These are phyloP conservation scores for Microstegium vimineum DNA, from an alignment of 176 grass and related monocot species.

Conservation along the genomic window DNA sequence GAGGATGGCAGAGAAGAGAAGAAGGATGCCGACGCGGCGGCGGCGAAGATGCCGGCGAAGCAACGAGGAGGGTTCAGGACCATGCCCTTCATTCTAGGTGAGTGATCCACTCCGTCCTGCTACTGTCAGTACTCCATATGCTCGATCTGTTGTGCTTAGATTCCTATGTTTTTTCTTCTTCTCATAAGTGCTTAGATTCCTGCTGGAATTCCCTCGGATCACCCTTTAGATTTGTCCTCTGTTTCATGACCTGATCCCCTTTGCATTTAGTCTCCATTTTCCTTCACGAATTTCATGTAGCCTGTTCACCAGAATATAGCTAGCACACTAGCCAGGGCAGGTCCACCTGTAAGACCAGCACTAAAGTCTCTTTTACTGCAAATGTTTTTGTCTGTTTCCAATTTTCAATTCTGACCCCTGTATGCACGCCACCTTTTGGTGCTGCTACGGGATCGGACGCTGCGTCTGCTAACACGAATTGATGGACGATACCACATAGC, in stretches of 20 bases:
- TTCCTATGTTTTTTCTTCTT: background rate
- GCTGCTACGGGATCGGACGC: background rate
- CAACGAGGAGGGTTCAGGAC: conserved; percentile 71
- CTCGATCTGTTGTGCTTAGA: background rate
- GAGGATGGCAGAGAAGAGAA: conserved; percentile 32
- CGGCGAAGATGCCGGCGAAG: background rate
- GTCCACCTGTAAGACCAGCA: background rate
- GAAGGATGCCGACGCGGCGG: background rate
- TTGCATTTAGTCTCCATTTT: background rate
- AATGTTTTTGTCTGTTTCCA: background rate
- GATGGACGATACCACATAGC: background rate
- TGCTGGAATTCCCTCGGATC: background rate
- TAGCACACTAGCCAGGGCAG: background rate
- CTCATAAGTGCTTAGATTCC: background rate
- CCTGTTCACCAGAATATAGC: background rate
- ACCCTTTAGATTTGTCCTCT: background rate
- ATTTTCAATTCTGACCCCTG: background rate
- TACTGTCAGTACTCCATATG: background rate
- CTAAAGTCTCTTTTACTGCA: background rate
- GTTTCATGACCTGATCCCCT: background rate
- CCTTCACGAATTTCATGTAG: background rate
- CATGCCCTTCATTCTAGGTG: conserved; percentile 91
- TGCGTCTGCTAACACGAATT: conserved; percentile 1
- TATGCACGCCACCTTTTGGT: background rate
- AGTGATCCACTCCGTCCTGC: background rate